Base-by-base conservation (phyloP, 2,329 filamentous ascomycete species). In the Apiospora malaysiana region DNA sequence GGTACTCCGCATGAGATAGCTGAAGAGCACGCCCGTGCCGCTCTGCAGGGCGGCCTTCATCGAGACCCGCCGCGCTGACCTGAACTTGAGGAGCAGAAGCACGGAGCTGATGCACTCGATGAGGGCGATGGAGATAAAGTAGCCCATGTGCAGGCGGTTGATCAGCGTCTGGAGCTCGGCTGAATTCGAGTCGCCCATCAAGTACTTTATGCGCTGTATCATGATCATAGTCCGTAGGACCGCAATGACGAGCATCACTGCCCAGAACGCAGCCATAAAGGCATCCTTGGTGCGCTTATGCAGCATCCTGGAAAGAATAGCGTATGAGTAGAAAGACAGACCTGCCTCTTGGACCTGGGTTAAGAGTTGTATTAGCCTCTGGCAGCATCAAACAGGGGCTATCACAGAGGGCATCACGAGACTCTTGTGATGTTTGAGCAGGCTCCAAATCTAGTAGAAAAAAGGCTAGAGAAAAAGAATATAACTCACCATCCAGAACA, bases 251-350 rank as follows among this genome's bases (percentile, higher is more conserved):
- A 85, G 80, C 46, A 91, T 80, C 72, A 91, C 88, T 4, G 84
- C 85, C 73, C 89, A 91, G 74, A 91, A 87, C 5, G 91, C 83
- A 4, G 78, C 77, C 49, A 85, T 82, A 71, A 89, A 89, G 4
- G 86, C 79, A 1, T 81, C 77, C 72, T 79, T 78, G 21, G 76
- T 76, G n/a, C 74, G 74, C 68, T 84, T 83, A 70, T 83, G 83
- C 0, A 89, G 79, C n/a, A 88, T 83, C 40, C 85, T 83, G 21
- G 81, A 83, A 0, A 89, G 81, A 70, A 88, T 87, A 46, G 87
- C 81, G 74, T 87, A 89, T 70, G 87, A 87, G 69, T 84, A 85
- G 68, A 85, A 83, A 0, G 82, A 84, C 42, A 85, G 69, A 0
- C 83, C 83, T 4, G 82, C 82, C 77, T 85, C 83, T 77, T 85